Evolutionary conservation across 768 basidiomycete genomes (phyloP).

Genomic region (Pholiota molesta): DNA sequence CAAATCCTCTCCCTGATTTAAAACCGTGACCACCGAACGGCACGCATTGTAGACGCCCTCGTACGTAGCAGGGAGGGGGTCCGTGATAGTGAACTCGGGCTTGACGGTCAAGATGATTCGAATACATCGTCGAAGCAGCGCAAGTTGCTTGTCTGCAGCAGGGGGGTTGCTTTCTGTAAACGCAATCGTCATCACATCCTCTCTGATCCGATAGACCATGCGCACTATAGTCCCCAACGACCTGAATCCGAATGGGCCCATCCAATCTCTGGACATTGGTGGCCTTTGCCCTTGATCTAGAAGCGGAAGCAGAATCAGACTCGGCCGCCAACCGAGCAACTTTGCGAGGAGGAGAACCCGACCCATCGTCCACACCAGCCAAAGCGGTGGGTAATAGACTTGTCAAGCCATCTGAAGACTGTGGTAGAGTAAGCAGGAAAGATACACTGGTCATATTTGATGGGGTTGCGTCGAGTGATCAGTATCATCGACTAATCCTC

Average conservation of each 20-base stretch:
- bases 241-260: slow-evolving; percentile 48
- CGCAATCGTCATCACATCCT: not conserved
- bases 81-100: slow-evolving; percentile 16
- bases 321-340: slow-evolving; percentile 66
- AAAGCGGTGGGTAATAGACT: slow-evolving; percentile 39
- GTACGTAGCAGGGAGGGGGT: slow-evolving; percentile 48
- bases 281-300: slow-evolving; percentile 45
- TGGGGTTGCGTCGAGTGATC: too few species aligned
- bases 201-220: slow-evolving; percentile 9
- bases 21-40: slow-evolving; percentile 53
- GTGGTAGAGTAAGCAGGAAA: not conserved
- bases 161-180: slow-evolving; percentile 22
- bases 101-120: slow-evolving; percentile 43
- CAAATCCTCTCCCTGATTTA: slow-evolving; percentile 56
- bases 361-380: slow-evolving; percentile 44
- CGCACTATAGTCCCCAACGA: slow-evolving; percentile 47
- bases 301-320: slow-evolving; percentile 70
- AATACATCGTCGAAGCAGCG: slow-evolving; percentile 38
- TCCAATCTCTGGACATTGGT: slow-evolving; percentile 20
- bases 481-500: too few species aligned
- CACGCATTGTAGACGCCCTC: slow-evolving; percentile 63
- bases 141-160: slow-evolving; percentile 32
- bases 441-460: not conserved
- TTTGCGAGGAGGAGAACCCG: slow-evolving; percentile 67
- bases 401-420: slow-evolving; percentile 50